These are phyloP conservation scores for Syzygium jambos DNA, from an alignment of 345 rosid species.

Conservation along the genomic window DNA sequence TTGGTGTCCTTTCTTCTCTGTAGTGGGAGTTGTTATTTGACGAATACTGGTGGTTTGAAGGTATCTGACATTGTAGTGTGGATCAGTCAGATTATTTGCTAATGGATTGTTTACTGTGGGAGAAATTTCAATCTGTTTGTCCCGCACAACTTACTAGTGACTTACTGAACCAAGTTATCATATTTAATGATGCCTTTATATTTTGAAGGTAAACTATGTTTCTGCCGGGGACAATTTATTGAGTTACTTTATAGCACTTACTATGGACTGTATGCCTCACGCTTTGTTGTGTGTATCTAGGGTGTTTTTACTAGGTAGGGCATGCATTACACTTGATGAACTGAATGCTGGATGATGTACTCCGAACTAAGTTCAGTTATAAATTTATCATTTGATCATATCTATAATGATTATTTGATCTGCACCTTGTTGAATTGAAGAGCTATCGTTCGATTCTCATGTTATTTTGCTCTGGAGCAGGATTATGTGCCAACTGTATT, in stretches of 20 bases:
- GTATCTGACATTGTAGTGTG: background rate
- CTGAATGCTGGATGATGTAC: background rate
- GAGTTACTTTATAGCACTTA: background rate
- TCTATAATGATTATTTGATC: background rate
- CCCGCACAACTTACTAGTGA: background rate
- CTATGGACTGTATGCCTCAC: background rate
- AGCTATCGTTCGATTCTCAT: background rate
- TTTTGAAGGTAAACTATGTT: background rate
- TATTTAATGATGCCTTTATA: background rate
- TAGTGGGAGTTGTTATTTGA: background rate
- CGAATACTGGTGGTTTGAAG: background rate
- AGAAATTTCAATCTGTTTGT: background rate
- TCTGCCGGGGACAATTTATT: background rate
- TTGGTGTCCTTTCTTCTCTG: background rate
- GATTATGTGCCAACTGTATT: constrained; percentile 42
- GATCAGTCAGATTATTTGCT: background rate
- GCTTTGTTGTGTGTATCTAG: background rate
- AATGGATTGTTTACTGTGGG: background rate
- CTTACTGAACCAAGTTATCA: background rate
- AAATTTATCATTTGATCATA: background rate
- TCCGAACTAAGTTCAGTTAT: background rate
- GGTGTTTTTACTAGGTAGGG: background rate
- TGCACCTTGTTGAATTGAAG: background rate
- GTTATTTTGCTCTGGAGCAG: constrained; percentile 7
- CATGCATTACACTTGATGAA: background rate